phyloP scores from a whole-genome alignment of 1,284 basidiomycete genomes.

The Rhodofomes roseus region DNA sequence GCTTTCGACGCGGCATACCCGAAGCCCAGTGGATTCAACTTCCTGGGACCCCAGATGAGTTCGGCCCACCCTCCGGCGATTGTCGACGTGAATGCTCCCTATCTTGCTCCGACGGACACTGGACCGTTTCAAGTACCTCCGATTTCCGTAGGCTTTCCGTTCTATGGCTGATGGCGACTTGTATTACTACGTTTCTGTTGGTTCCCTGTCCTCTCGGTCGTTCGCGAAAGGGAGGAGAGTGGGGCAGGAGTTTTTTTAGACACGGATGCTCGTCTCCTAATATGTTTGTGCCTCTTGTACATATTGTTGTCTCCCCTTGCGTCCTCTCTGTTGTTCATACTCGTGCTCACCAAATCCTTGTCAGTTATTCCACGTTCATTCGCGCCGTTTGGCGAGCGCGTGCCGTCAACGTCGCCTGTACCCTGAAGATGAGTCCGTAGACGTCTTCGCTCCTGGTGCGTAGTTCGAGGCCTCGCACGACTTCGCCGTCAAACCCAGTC shows the following conservation, averaged over 20 bases:
- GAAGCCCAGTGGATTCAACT: neutral
- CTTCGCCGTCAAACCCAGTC: too few species aligned
- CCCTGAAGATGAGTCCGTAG: neutral
- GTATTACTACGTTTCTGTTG: slow-evolving; percentile 11
- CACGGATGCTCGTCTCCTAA: slow-evolving; percentile 10
- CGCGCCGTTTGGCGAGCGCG: too few species aligned
- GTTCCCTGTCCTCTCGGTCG: slow-evolving; percentile 23
- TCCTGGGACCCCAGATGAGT: neutral
- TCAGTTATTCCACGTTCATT: neutral
- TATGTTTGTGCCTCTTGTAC: neutral
- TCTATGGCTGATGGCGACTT: slow-evolving; percentile 9
- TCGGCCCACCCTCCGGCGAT: neutral
- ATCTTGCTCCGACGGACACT: neutral
- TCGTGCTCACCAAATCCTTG: slow-evolving; percentile 3
- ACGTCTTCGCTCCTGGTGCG: slow-evolving; percentile 1
- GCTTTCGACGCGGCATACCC: neutral
- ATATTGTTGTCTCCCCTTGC: neutral
- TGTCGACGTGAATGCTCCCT: neutral
- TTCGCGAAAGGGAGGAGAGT: slow-evolving; percentile 24
- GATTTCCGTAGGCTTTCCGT: slow-evolving; percentile 16
- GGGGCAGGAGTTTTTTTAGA: slow-evolving; percentile 12
- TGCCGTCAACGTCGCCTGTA: neutral
- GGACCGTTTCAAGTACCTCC: slow-evolving; percentile 5
- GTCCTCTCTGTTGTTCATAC: neutral
- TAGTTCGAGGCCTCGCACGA: too few species aligned